Percentiles rank a stretch among this genome's conserved stretches.
Conservation (phyloP, 306 rosid genomes). For the Cyclanthera cordifolia region DNA sequence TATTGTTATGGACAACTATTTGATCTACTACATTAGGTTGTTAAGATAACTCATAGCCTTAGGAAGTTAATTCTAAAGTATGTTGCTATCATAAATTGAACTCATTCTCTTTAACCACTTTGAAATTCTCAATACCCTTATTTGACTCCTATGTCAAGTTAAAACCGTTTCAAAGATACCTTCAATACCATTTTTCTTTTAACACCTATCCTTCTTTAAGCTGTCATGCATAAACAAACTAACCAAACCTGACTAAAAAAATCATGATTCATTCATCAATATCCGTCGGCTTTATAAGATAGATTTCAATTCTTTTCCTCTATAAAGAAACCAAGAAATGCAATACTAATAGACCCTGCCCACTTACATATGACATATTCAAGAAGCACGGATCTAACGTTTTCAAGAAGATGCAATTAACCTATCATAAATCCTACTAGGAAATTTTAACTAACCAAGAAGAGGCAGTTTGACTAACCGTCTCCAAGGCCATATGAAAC, state of each 20-base stretch:
- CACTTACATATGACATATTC: too few species aligned
- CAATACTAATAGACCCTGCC: not conserved
- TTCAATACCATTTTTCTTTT: not conserved
- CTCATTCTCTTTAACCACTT: too few species aligned
- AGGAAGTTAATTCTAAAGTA: too few species aligned
- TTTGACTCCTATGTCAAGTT: too few species aligned
- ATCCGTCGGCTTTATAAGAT: not conserved
- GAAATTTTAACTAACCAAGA: not conserved
- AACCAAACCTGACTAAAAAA: not conserved
- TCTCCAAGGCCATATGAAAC: slow-evolving; percentile 98
- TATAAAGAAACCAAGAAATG: not conserved
- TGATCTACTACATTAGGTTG: too few species aligned
- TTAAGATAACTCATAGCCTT: too few species aligned
- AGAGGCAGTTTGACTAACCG: slow-evolving; percentile 53
- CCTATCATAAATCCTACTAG: too few species aligned
- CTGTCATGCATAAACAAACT: not conserved
- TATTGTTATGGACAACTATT: too few species aligned
- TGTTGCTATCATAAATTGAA: too few species aligned
- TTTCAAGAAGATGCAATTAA: too few species aligned
- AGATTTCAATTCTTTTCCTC: not conserved
- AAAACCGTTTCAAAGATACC: not conserved
- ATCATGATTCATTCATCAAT: not conserved
- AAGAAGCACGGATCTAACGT: too few species aligned
- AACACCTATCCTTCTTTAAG: not conserved
- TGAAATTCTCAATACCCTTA: too few species aligned